Conservation (phyloP, 306 rosid genomes). For the Crotalaria pallida region DNA sequence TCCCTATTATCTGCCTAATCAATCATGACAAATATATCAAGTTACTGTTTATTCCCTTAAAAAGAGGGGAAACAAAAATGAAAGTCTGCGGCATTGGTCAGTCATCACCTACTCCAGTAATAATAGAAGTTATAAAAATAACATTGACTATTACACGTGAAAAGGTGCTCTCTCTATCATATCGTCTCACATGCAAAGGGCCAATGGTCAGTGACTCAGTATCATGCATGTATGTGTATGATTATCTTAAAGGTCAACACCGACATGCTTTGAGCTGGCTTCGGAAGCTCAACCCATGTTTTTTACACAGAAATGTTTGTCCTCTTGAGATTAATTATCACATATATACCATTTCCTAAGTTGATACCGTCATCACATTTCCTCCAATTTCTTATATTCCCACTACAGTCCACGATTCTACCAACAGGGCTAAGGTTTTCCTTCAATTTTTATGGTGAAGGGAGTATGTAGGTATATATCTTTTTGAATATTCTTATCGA, state of each 20-base stretch:
- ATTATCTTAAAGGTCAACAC: not conserved
- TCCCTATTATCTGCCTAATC: too few relatives aligned
- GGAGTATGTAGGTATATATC: too few relatives aligned
- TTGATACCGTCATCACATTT: not conserved
- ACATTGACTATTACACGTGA: not conserved
- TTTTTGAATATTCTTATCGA: too few relatives aligned
- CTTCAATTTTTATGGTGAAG: too few relatives aligned
- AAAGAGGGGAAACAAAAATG: not conserved
- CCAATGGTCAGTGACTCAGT: not conserved
- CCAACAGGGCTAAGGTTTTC: too few relatives aligned
- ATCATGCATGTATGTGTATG: not conserved
- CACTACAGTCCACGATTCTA: too few relatives aligned
- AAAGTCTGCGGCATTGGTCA: not conserved
- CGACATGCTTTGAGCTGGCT: conserved; percentile 10
- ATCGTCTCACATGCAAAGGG: conserved; percentile 10
- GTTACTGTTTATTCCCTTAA: not conserved
- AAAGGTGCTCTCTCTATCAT: not conserved
- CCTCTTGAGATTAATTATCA: not conserved
- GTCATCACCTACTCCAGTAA: conserved; percentile 13
- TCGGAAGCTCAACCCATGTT: not conserved
- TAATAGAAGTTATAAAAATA: not conserved
- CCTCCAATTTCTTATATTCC: not conserved
- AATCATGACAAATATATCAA: not conserved
- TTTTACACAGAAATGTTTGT: not conserved
- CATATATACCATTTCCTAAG: not conserved